phyloP scores from a whole-genome alignment of 176 grass and related monocot genomes.

The Bolboschoenus planiculmis region DNA sequence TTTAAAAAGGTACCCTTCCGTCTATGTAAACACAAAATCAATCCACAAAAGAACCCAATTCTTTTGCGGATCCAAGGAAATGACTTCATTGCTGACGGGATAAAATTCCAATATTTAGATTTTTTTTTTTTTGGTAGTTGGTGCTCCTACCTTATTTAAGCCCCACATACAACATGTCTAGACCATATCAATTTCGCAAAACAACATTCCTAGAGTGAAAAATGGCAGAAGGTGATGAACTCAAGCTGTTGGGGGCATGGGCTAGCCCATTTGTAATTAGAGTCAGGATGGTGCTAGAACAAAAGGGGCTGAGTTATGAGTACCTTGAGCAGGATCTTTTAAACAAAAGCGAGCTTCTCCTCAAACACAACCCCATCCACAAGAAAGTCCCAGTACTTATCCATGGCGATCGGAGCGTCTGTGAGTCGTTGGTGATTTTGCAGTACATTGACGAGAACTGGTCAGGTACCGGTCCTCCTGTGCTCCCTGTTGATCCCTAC shows the following conservation, averaged over 20 bases:
- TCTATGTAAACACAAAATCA: no score
- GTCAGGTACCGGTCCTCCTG: neutral
- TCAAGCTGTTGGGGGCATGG: slow-evolving; percentile 17
- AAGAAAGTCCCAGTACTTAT: slow-evolving; percentile 13
- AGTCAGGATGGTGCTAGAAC: slow-evolving; percentile 5
- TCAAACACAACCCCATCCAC: slow-evolving; percentile 11
- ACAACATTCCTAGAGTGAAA: neutral
- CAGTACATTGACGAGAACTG: slow-evolving; percentile 26
- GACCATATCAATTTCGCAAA: neutral
- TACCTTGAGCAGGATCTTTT: slow-evolving; percentile 1
- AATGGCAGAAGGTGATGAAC: neutral
- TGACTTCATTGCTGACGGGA: neutral
- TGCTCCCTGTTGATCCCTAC: slow-evolving; percentile 20
- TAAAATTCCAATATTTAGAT: neutral
- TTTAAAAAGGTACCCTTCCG: no score
- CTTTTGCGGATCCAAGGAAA: neutral
- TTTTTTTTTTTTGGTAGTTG: neutral
- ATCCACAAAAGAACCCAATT: no score
- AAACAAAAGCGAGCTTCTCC: slow-evolving; percentile 23
- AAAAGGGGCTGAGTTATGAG: slow-evolving; percentile 15
- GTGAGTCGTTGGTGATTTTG: slow-evolving; percentile 18
- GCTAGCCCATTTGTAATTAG: slow-evolving; percentile 2
- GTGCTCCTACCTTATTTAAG: neutral
- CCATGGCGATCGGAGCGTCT: neutral
- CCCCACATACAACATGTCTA: neutral